Base-by-base conservation (phyloP, 805 yeast species). In the Naumovozyma dairenensis region DNA sequence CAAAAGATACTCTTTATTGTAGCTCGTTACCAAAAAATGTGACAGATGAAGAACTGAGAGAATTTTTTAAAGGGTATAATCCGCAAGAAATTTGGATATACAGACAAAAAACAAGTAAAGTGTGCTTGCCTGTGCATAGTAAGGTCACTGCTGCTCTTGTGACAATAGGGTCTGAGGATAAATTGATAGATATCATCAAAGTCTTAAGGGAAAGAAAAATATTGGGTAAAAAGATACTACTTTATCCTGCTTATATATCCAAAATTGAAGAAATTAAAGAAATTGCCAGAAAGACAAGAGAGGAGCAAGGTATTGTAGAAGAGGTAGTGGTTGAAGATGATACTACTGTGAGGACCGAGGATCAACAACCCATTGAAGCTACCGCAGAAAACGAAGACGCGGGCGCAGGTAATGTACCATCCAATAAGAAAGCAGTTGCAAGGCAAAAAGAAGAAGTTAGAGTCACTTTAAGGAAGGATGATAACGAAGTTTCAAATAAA, bases 131-230 rank as follows among this genome's bases (percentile, higher is more conserved):
- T 8, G 5, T 24, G n/a, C 5, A 12, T 7, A 24, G 26, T 24
- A 12, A 24, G n/a, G n/a, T 35, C 15, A 65, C 66, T 10, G 66
- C 70, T 33, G 84, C 82, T 33, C 66, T 68, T 58, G 69, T 65
- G 32, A 70, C 65, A 31, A 56, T 70, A 37, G 60, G 63, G 13
- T 60, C 62, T n/a, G 65, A 57, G 2, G 61, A 52, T 14, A 66
- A 66, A 2, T 46, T 71, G 24, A 55, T 56, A 3, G 56, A 55
- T n/a, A 72, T 78, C 2, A 55, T 71, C 29, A 59, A 49, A 14
- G 50, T 52, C 14, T 54, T 71, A 38, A 44, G 60, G 26, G 58
- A 53, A 21, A 55, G 56, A 38, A 63, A 60, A 36, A 46, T 69
- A 29, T 44, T 57, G 25, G 65, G 66, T 25, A 61, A 58, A 39